phyloP scores from a whole-genome alignment of 2,329 filamentous ascomycete species.

The Hypoxylon rubiginosum region DNA sequence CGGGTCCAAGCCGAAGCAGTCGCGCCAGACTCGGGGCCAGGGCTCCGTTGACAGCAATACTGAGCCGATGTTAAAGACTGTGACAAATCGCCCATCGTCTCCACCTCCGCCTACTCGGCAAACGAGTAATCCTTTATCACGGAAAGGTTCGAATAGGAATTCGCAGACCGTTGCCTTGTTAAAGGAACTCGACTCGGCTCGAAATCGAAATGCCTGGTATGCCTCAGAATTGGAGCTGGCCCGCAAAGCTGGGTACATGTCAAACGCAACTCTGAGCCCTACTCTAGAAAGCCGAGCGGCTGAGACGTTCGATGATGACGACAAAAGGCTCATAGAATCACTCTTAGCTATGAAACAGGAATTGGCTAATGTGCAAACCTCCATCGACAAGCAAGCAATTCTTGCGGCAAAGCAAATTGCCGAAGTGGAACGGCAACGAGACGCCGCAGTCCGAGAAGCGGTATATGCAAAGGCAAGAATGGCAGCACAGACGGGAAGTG shows the following conservation, averaged over 20 bases:
- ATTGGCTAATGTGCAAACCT: slow-evolving; percentile 87
- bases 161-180: slow-evolving; percentile 79
- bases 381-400: slow-evolving; percentile 89
- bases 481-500: slow-evolving; percentile 79
- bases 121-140: slow-evolving; percentile 68
- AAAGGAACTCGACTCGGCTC: slow-evolving; percentile 87
- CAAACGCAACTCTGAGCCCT: slow-evolving; percentile 77
- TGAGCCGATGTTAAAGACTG: slow-evolving; percentile 66
- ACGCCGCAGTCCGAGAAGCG: slow-evolving; percentile 93
- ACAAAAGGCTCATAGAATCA: slow-evolving; percentile 91
- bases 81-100: slow-evolving; percentile 63
- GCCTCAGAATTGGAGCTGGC: slow-evolving; percentile 94
- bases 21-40: slow-evolving; percentile 70
- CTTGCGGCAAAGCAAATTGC: slow-evolving; percentile 90
- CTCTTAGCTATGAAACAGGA: slow-evolving; percentile 92
- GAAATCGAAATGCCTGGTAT: slow-evolving; percentile 95
- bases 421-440: slow-evolving; percentile 93
- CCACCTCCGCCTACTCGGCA: slow-evolving; percentile 71
- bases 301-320: slow-evolving; percentile 90
- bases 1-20: slow-evolving; percentile 59
- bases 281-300: slow-evolving; percentile 80
- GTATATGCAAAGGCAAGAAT: slow-evolving; percentile 95
- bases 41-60: slow-evolving; percentile 77
- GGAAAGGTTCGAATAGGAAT: slow-evolving; percentile 72
- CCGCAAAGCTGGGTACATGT: slow-evolving; percentile 87